phyloP scores from a whole-genome alignment of 495 filamentous ascomycete genomes.

The Penicillium bialowiezense region DNA sequence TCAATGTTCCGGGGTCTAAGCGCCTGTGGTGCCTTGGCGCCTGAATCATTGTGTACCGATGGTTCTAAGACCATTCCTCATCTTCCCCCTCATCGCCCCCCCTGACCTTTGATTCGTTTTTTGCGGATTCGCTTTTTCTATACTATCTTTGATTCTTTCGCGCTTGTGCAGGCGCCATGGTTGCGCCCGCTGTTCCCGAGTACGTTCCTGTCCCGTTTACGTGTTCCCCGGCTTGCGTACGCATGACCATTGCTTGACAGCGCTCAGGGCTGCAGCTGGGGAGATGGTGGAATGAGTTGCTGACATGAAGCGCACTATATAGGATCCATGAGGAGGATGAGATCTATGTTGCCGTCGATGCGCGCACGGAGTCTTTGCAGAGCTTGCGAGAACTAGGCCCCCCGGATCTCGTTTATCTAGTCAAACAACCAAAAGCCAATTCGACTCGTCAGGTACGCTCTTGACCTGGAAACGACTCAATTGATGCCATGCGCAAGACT shows the following conservation, averaged over 20 bases:
- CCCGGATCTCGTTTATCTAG: constrained; percentile 90
- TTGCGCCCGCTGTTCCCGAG: constrained; percentile 87
- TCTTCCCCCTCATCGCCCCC: constrained; percentile 12
- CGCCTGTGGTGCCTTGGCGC: constrained; percentile 23
- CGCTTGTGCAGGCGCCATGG: constrained; percentile 58
- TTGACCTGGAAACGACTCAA: background rate
- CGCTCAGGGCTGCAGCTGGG: constrained; percentile 5
- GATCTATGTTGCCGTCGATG: constrained; percentile 80
- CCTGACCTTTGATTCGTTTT: constrained; percentile 2
- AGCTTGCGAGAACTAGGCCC: constrained; percentile 88
- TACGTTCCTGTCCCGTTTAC: constrained; percentile 49
- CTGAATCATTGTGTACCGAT: constrained; percentile 18
- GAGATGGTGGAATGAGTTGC: constrained; percentile 8
- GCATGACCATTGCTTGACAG: constrained; percentile 20
- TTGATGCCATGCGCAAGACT: background rate
- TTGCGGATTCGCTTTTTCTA: background rate
- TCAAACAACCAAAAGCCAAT: constrained; percentile 73
- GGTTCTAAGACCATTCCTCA: constrained; percentile 11
- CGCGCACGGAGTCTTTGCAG: constrained; percentile 81
- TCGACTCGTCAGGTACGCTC: constrained; percentile 46
- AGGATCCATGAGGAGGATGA: constrained; percentile 89
- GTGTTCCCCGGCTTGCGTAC: constrained; percentile 33
- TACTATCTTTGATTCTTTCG: constrained; percentile 4
- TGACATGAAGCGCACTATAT: constrained; percentile 16
- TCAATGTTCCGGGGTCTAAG: constrained; percentile 19